A percentile compares a stretch with the other conserved stretches of the same genome.
Evolutionary conservation across 306 rosid genomes (phyloP).

Genomic region (Alnus glutinosa): DNA sequence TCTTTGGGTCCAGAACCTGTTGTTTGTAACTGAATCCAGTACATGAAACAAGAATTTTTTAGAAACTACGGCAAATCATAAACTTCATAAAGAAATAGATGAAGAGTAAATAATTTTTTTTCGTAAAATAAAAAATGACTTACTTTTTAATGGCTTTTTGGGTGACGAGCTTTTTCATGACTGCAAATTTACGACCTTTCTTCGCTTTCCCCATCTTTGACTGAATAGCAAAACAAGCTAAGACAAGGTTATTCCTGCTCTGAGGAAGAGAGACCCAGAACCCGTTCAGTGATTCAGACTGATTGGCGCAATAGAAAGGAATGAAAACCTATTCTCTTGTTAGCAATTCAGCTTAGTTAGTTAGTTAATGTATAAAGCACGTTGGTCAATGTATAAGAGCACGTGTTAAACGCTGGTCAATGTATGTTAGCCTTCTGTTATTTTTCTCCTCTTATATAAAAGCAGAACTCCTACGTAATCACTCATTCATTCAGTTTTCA

Average conservation of each 20-base stretch:
- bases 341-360: no score
- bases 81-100: background rate
- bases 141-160: constrained; percentile 77
- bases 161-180: constrained; percentile 73
- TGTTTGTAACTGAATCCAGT: constrained; percentile 65
- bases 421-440: no score
- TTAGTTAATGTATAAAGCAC: no score
- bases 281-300: background rate
- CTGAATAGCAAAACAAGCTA: background rate
- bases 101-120: background rate
- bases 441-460: no score
- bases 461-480: no score
- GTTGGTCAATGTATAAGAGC: no score
- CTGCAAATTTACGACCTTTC: constrained; percentile 84
- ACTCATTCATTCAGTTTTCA: no score
- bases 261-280: background rate
- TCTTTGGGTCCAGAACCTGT: constrained; percentile 77
- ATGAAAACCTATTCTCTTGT: background rate
- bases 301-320: background rate
- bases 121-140: background rate
- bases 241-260: background rate
- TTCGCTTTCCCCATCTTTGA: constrained; percentile 72
- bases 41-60: no score
- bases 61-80: background rate
- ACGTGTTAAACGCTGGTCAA: no score